Evolutionary conservation across 1,284 basidiomycete species (phyloP).

Genomic region (Singerocomus inundabilis): DNA sequence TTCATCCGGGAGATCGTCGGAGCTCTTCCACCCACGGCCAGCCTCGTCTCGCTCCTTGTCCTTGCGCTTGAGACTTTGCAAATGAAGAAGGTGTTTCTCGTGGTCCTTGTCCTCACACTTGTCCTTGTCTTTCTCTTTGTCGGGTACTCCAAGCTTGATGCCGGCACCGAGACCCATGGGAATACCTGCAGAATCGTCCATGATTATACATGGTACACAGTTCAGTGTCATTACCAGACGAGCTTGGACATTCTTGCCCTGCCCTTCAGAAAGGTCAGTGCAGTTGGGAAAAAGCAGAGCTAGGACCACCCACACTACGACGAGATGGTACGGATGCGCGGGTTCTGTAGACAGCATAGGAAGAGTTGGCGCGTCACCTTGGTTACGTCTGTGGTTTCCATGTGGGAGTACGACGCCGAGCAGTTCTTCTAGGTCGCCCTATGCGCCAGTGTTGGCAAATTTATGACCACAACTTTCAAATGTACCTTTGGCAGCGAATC

Average conservation of each 20-base stretch:
- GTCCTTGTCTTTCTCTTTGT: conserved; percentile 51
- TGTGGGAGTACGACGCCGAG: conserved; percentile 65
- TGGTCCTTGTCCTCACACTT: conserved; percentile 39
- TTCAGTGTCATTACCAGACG: conserved; percentile 46
- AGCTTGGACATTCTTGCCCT: conserved; percentile 80
- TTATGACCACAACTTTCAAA: neutral
- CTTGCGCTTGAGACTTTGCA: conserved; percentile 31
- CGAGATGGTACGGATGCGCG: conserved; percentile 75
- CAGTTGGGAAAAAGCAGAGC: conserved; percentile 5
- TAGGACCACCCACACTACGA: conserved; percentile 61
- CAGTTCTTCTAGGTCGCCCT: conserved; percentile 77
- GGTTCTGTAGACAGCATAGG: conserved; percentile 52
- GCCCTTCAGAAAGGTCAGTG: conserved; percentile 47
- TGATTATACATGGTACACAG: neutral
- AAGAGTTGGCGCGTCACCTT: conserved; percentile 35
- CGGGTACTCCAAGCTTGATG: conserved; percentile 53
- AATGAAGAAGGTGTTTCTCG: conserved; percentile 29
- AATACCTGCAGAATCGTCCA: conserved; percentile 45
- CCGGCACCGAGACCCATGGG: conserved; percentile 77
- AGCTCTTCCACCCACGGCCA: conserved; percentile 33
- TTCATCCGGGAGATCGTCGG: conserved; percentile 38
- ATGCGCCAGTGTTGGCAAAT: conserved; percentile 6
- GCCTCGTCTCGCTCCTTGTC: conserved; percentile 40
- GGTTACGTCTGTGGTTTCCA: conserved; percentile 30
- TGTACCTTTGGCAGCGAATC: conserved; percentile 71